Base-by-base conservation (phyloP, 371 early-diverging fungal genomes). In the Mortierella sp. region DNA sequence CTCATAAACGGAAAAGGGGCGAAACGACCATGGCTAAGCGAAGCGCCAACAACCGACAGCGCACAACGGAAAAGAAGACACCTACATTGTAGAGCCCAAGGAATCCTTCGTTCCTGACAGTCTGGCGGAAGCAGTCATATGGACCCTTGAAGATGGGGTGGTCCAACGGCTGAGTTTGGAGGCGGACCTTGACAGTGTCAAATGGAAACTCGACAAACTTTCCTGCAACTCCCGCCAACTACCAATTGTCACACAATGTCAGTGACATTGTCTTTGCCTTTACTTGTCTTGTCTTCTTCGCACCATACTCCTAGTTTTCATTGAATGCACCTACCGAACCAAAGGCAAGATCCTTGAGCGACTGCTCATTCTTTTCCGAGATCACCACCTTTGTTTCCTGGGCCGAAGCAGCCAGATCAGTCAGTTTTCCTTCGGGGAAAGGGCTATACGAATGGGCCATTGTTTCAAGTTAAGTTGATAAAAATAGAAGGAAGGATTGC, bases 131-230 rank as follows among this genome's bases (percentile, higher is more conserved):
- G 63, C 98, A 98, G 65, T 97, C 93, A 44, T 89, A 55, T 1
- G 97, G 95, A 19, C 97, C 96, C 26, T 81, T 82, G 78, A 92
- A 97, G 49, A 84, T 82, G 7, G 88, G 87, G 19, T 79, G 75
- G 42, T 86, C 84, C 55, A 90, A 69, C 1, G 95, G 92, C 75
- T 94, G 93, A 1, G 95, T 90, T 73, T 98, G 99, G 49, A 97
- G 87, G 9, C 97, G 89, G 24, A 97, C 97, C 69, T 98, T 98
- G 81, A 98, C 85, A 1, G 99, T 97, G 84, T 98, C 99, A 79
- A 97, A 96, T 17, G 98, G 98, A 78, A 93, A 95, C 80, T 98
- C 98, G 56, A 96, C 91, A 61, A 94, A 82, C 86, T 97, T 97
- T 72, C 95, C 96, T 43, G 90, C 84, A 80, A 96, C 89, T 37